Evolutionary conservation across 2,329 filamentous ascomycete species (phyloP).

Genomic region (Elsinoe perseae): DNA sequence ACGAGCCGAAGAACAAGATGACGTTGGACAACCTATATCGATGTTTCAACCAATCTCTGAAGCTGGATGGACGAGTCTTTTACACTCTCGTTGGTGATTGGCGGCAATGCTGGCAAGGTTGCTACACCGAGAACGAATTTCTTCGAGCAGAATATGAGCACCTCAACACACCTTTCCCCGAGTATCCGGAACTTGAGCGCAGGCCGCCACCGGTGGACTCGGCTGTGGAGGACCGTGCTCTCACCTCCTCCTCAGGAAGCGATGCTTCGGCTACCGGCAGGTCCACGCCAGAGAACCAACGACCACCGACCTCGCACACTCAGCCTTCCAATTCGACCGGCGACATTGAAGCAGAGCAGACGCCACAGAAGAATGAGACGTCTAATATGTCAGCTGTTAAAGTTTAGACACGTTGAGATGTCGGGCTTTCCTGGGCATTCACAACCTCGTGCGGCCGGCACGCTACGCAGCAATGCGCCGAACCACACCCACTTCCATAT

Average conservation of each 20-base stretch:
- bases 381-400: neutral
- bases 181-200: constrained; percentile 41
- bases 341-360: constrained; percentile 13
- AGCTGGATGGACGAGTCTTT: constrained; percentile 91
- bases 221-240: constrained; percentile 44
- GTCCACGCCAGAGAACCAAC: constrained; percentile 17
- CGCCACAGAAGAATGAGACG: constrained; percentile 11
- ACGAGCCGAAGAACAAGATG: constrained; percentile 97
- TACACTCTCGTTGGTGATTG: constrained; percentile 91
- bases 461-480: neutral
- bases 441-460: too few relatives aligned
- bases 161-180: constrained; percentile 38
- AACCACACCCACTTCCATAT: neutral
- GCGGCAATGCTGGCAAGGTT: constrained; percentile 95
- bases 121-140: constrained; percentile 77
- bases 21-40: constrained; percentile 92
- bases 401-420: neutral
- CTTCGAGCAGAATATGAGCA: constrained; percentile 58
- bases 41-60: constrained; percentile 95
- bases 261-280: constrained; percentile 39
- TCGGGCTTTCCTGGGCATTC: neutral
- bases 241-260: constrained; percentile 60
- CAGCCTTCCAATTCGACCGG: constrained; percentile 15
- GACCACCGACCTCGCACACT: constrained; percentile 17
- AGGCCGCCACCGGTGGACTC: constrained; percentile 39